Percentiles rank a stretch among this genome's conserved stretches.
Conservation (phyloP, 805 yeast genomes). For the Brettanomyces nanus region DNA sequence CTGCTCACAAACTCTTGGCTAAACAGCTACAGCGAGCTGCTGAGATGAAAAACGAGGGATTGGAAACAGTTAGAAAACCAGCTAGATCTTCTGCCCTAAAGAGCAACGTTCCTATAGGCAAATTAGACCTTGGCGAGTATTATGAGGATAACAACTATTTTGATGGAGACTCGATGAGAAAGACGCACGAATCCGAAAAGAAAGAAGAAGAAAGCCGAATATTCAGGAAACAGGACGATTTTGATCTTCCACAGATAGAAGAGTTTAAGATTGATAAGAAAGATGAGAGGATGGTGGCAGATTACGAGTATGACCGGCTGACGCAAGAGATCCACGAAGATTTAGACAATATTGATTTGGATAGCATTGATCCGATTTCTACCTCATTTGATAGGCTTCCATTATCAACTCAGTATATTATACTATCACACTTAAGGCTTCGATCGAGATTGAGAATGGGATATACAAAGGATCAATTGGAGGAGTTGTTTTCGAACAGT, state of each 20-base stretch:
- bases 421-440: slow-evolving; percentile 71
- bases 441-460: slow-evolving; percentile 94
- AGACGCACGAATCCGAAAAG: neutral
- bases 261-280: slow-evolving; percentile 37
- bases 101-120: slow-evolving; percentile 14
- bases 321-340: slow-evolving; percentile 49
- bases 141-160: slow-evolving; percentile 27
- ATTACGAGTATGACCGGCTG: slow-evolving; percentile 59
- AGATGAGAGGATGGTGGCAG: slow-evolving; percentile 70
- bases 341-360: slow-evolving; percentile 61
- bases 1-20: slow-evolving; percentile 78
- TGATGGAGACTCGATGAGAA: slow-evolving; percentile 5
- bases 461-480: slow-evolving; percentile 80
- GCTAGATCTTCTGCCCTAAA: slow-evolving; percentile 7
- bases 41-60: slow-evolving; percentile 15
- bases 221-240: slow-evolving; percentile 66
- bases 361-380: slow-evolving; percentile 77
- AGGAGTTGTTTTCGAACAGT: slow-evolving; percentile 70
- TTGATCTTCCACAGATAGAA: slow-evolving; percentile 68
- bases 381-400: slow-evolving; percentile 72
- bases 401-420: slow-evolving; percentile 77
- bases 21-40: slow-evolving; percentile 62
- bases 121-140: slow-evolving; percentile 26
- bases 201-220: slow-evolving; percentile 16
- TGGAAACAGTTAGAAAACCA: neutral